Conservation (phyloP, 202 grass and related monocot species). For the Musa balbisiana region DNA sequence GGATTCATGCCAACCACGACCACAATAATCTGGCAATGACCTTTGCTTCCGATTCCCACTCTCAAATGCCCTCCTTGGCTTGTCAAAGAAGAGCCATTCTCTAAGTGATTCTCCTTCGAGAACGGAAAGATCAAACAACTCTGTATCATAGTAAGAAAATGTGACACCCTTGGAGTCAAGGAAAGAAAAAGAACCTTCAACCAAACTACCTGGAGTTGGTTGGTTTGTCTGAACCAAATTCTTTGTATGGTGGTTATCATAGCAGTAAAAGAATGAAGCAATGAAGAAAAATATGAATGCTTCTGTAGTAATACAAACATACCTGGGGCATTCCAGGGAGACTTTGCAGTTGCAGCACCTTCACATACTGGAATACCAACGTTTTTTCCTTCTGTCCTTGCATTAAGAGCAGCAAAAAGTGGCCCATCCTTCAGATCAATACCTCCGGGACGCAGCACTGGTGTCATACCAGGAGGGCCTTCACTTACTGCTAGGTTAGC, state of each 20-base stretch:
- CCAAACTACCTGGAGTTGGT: too few species aligned
- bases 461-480: conserved; percentile 80
- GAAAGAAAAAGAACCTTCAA: not conserved
- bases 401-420: conserved; percentile 78
- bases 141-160: conserved; percentile 29
- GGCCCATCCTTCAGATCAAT: conserved; percentile 92
- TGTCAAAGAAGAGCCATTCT: conserved; percentile 98
- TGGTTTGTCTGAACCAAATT: too few species aligned
- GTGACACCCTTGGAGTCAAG: not conserved
- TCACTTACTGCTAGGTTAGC: conserved; percentile 66
- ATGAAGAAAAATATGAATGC: conserved; percentile 12
- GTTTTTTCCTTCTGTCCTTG: conserved; percentile 73
- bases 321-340: conserved; percentile 92
- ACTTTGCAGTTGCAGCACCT: conserved; percentile 85
- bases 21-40: conserved; percentile 79
- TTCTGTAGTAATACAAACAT: conserved; percentile 14
- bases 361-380: conserved; percentile 89
- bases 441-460: conserved; percentile 77
- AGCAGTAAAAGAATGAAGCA: conserved; percentile 10
- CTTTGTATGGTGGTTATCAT: not conserved
- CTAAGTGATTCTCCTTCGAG: conserved; percentile 89
- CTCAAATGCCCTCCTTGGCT: conserved; percentile 83
- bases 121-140: conserved; percentile 87
- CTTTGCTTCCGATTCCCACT: conserved; percentile 88
- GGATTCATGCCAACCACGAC: conserved; percentile 94